Base-by-base conservation (phyloP, 169 alveolate genomes). In the Plasmodium vivax region DNA sequence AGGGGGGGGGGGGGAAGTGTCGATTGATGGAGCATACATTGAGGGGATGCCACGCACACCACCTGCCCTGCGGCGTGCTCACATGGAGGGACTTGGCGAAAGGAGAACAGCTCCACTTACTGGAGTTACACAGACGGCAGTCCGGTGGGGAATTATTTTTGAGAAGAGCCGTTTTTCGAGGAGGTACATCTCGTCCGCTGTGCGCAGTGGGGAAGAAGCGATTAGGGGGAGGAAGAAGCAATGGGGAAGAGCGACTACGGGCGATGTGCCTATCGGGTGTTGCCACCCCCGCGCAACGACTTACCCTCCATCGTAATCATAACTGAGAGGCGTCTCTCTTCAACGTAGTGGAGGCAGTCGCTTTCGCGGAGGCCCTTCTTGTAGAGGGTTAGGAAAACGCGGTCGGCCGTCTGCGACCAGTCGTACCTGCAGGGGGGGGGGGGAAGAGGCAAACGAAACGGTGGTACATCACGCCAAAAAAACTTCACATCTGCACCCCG, bases 331-430 rank as follows among this genome's bases (percentile, higher is more conserved):
- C 30, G 54, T 7, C 79, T 84, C 0, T 45, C 36, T 30, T 85
- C 34, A 30, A 85, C 38, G 19, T 73, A 85, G 75, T 85, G 51
- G 36, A 85, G 73, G 56, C 74, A 85, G 19, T 73, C 19, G 19
- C 73, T 38, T 72, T 38, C 34, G 30, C 56, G 73, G 54, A 85
- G 54, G 27, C 77, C 58, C 79, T 85, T 85, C 56, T 73, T 36
- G 74, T 85, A 85, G 12, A 85, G 36, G 0, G 93, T 85, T 45
- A 85, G 23, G 56, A 85, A 85, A 5, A 85, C 19, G 10, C 32
- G 34, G 23, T 34, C 58, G 27, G 38, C 12, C 5, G 93, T 85
- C 62, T 85, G 93, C 0, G 93, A 85, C 93, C 93, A 85, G 43
- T 85, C 93, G 19, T 85, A 14, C 19, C 93, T 85, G 79, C 23